Conservation (phyloP, 257 asterid species). For the Salvia rosmarinus region DNA sequence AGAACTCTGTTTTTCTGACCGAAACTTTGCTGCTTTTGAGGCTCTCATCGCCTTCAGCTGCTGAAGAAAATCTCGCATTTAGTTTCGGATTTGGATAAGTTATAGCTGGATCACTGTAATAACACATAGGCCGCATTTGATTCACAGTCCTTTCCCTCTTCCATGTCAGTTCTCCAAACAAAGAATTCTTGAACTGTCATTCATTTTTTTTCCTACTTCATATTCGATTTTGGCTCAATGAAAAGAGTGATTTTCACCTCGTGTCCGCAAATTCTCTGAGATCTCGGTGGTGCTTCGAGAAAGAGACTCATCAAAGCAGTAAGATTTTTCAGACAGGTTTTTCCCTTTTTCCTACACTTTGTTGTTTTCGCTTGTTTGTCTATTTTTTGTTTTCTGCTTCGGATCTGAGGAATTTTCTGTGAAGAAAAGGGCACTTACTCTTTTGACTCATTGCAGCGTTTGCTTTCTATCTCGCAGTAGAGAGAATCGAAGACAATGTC, state of each 20-base stretch:
- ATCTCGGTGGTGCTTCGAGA: slow-evolving; percentile 32
- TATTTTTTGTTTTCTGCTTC: background rate
- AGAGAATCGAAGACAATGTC: slow-evolving; percentile 48
- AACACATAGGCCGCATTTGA: slow-evolving; percentile 36
- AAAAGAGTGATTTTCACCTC: background rate
- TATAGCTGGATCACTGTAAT: background rate
- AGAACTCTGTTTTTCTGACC: slow-evolving; percentile 29
- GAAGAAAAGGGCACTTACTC: background rate
- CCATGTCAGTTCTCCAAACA: background rate
- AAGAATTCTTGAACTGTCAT: slow-evolving; percentile 7
- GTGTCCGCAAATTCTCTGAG: background rate
- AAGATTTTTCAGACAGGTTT: slow-evolving; percentile 33
- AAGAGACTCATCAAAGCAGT: slow-evolving; percentile 33
- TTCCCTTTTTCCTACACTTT: background rate
- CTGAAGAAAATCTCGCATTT: slow-evolving; percentile 32
- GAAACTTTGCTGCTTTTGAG: slow-evolving; percentile 35
- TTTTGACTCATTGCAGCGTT: slow-evolving; percentile 41
- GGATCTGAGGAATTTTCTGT: slow-evolving; percentile 43
- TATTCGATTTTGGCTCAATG: slow-evolving; percentile 17
- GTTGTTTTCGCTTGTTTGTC: background rate
- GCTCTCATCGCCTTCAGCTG: slow-evolving; percentile 40
- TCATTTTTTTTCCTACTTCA: background rate
- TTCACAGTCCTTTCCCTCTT: background rate
- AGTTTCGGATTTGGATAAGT: slow-evolving; percentile 7
- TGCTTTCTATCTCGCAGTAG: background rate